Evolutionary conservation across 1,284 basidiomycete genomes (phyloP).

Genomic region (Omphalotus olearius): DNA sequence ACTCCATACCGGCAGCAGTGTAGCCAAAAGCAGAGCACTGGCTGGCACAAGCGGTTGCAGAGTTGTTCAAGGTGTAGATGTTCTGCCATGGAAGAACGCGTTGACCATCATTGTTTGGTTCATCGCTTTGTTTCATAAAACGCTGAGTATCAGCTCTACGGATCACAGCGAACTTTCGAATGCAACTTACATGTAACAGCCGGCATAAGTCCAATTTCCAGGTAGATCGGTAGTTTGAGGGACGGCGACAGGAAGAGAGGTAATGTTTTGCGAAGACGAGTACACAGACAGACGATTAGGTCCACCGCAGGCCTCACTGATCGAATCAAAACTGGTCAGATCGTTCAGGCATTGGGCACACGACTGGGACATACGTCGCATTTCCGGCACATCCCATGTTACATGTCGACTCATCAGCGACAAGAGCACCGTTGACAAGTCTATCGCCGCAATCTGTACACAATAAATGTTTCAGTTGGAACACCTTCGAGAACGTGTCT

Average conservation of each 20-base stretch:
- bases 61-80: constrained; percentile 56
- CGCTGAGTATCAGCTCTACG: too few species aligned
- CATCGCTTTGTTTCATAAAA: too few species aligned
- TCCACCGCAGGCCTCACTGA: constrained; percentile 66
- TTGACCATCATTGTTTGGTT: not conserved
- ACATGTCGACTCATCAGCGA: constrained; percentile 48
- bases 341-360: constrained; percentile 1
- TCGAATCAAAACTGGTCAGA: constrained; percentile 1
- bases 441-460: constrained; percentile 57
- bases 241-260: constrained; percentile 53
- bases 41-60: constrained; percentile 53
- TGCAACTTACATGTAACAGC: constrained; percentile 56
- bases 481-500: not conserved
- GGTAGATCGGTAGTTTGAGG: constrained; percentile 53
- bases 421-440: constrained; percentile 53
- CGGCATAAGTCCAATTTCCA: constrained; percentile 58
- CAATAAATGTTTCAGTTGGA: constrained; percentile 1
- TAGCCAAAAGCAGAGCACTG: constrained; percentile 66
- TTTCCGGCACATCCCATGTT: constrained; percentile 66
- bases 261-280: constrained; percentile 42
- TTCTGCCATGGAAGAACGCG: constrained; percentile 60
- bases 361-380: constrained; percentile 40
- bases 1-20: constrained; percentile 61
- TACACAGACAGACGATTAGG: constrained; percentile 70
- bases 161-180: too few species aligned